phyloP scores from a whole-genome alignment of 2,329 filamentous ascomycete species.

The Curvularia sp. region DNA sequence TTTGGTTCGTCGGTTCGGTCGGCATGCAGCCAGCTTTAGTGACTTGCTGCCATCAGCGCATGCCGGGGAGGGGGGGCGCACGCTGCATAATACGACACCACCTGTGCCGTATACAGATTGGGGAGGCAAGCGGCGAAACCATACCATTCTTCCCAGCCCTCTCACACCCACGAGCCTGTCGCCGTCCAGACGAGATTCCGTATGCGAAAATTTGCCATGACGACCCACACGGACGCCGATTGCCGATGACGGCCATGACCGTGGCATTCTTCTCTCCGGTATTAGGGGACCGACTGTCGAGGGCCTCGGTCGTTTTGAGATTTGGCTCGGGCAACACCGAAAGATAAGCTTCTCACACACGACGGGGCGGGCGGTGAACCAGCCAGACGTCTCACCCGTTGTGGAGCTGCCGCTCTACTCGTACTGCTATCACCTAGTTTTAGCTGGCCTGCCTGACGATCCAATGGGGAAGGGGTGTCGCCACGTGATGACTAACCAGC shows the following conservation, averaged over 20 bases:
- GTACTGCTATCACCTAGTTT: background rate
- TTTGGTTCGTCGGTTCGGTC: slow-evolving; percentile 12
- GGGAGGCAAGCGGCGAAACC: background rate
- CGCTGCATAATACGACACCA: slow-evolving; percentile 5
- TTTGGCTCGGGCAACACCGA: slow-evolving; percentile 9
- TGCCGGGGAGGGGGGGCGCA: background rate
- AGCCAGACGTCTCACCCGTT: slow-evolving; percentile 14
- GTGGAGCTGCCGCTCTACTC: slow-evolving; percentile 17
- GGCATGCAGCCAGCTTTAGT: background rate
- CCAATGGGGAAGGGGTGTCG: slow-evolving; percentile 7
- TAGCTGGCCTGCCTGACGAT: slow-evolving; percentile 15
- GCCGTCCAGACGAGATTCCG: slow-evolving; percentile 7
- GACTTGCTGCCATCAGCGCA: background rate
- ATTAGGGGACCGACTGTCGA: slow-evolving; percentile 13
- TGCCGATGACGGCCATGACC: background rate
- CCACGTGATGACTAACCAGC: slow-evolving; percentile 13
- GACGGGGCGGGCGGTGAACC: slow-evolving; percentile 7
- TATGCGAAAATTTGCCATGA: slow-evolving; percentile 24
- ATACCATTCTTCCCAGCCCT: background rate
- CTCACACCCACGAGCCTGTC: background rate
- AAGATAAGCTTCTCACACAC: slow-evolving; percentile 14
- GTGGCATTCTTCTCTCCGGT: slow-evolving; percentile 4
- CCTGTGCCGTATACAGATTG: background rate
- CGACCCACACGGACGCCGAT: slow-evolving; percentile 17
- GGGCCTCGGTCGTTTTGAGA: slow-evolving; percentile 12